These are phyloP conservation scores for Xylariaceae sp. DNA, from an alignment of 2,329 filamentous ascomycete species.

Conservation along the genomic window DNA sequence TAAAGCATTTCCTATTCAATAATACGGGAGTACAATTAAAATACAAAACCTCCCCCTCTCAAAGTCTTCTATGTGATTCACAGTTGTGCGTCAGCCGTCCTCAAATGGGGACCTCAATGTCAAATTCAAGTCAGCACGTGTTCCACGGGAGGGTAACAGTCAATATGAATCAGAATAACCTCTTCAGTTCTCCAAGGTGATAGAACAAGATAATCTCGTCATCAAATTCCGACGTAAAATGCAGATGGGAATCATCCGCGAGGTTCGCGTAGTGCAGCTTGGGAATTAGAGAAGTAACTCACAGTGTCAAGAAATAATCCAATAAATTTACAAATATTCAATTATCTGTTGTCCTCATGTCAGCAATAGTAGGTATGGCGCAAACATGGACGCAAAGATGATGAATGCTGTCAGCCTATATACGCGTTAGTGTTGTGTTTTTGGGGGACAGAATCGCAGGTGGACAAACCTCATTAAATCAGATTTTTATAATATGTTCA, in stretches of 20 bases:
- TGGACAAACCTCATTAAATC: slow-evolving; percentile 36
- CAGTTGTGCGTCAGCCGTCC: neutral
- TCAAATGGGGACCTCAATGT: neutral
- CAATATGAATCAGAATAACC: too few relatives aligned
- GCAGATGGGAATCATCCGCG: slow-evolving; percentile 45
- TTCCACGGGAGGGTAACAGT: too few relatives aligned
- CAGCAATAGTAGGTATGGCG: slow-evolving; percentile 4
- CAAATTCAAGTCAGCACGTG: slow-evolving; percentile 12
- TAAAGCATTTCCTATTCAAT: too few relatives aligned
- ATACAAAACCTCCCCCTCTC: too few relatives aligned
- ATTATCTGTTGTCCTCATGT: too few relatives aligned
- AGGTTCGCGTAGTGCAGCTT: too few relatives aligned
- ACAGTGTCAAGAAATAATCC: too few relatives aligned
- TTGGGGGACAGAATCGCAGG: neutral
- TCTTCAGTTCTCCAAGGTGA: slow-evolving; percentile 63
- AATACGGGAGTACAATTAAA: too few relatives aligned
- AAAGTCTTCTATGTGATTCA: too few relatives aligned
- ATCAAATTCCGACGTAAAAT: slow-evolving; percentile 51
- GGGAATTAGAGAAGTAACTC: too few relatives aligned
- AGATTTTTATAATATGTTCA: slow-evolving; percentile 35
- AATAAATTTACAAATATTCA: too few relatives aligned
- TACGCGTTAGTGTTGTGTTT: slow-evolving; percentile 15
- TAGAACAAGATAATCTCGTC: slow-evolving; percentile 43
- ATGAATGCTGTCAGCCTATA: slow-evolving; percentile 26
- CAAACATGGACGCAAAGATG: slow-evolving; percentile 4